Percentiles rank a stretch among this genome's conserved stretches.
Conservation (phyloP, 2,329 filamentous ascomycete genomes). For the Xylariaceae sp. region DNA sequence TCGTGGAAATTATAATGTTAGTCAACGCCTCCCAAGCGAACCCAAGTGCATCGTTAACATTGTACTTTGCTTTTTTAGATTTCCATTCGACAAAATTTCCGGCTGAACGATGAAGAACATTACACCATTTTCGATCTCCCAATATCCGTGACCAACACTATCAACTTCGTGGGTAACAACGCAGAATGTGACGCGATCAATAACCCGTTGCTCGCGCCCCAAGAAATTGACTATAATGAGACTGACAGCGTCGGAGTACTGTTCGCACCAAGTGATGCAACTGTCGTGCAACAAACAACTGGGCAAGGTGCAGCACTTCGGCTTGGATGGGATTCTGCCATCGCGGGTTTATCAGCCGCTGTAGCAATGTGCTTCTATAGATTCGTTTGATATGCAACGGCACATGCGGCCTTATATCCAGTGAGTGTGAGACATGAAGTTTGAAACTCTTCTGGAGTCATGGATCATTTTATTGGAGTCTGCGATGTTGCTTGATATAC, state of each 20-base stretch:
- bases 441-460: no score
- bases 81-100: constrained; percentile 69
- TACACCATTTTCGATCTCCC: constrained; percentile 72
- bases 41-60: not conserved
- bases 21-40: constrained; percentile 13
- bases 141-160: constrained; percentile 65
- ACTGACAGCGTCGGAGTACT: constrained; percentile 47
- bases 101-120: constrained; percentile 59
- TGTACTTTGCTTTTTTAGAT: constrained; percentile 42
- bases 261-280: constrained; percentile 52
- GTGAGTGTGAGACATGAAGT: not conserved
- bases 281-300: constrained; percentile 39
- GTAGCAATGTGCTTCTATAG: constrained; percentile 26
- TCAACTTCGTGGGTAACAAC: constrained; percentile 42
- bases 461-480: not conserved
- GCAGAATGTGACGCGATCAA: constrained; percentile 49
- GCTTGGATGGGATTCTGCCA: constrained; percentile 33
- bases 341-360: constrained; percentile 34
- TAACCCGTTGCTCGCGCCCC: constrained; percentile 49
- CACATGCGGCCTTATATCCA: no score
- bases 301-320: constrained; percentile 35
- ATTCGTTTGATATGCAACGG: not conserved
- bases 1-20: constrained; percentile 62
- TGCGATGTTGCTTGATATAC: not conserved
- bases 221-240: constrained; percentile 41